Base-by-base conservation (phyloP, 345 rosid species). In the Aurinia saxatilis region DNA sequence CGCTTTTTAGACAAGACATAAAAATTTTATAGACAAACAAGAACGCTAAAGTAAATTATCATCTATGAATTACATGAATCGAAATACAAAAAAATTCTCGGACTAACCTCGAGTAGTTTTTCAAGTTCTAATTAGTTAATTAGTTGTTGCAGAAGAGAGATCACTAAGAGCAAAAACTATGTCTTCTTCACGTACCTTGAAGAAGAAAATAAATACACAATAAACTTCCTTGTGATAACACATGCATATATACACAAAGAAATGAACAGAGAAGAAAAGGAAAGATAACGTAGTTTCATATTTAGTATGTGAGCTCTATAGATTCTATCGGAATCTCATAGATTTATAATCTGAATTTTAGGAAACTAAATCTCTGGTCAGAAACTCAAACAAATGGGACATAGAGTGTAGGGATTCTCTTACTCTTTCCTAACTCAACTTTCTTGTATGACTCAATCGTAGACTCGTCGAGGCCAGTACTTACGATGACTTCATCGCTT, bases 311-410 rank as follows among this genome's bases (percentile, higher is more conserved):
- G n/a, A n/a, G n/a, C n/a, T n/a, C n/a, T n/a, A n/a, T n/a, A n/a
- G n/a, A n/a, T n/a, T n/a, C n/a, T n/a, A n/a, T n/a, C n/a, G n/a
- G n/a, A n/a, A n/a, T n/a, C n/a, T n/a, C n/a, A n/a, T n/a, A n/a
- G n/a, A n/a, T n/a, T n/a, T n/a, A n/a, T n/a, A n/a, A n/a, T n/a
- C n/a, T n/a, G n/a, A n/a, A n/a, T n/a, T n/a, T n/a, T n/a, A n/a
- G n/a, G n/a, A n/a, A n/a, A n/a, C n/a, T n/a, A n/a, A n/a, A n/a
- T n/a, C n/a, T n/a, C n/a, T n/a, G n/a, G n/a, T n/a, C n/a, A n/a
- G n/a, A n/a, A n/a, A n/a, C n/a, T n/a, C 60, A 88, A 75, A 76
- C 91, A 88, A 42, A 88, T 88, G 15, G 86, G 52, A 57, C 95
- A 88, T 14, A 72, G 52, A 71, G 27, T 65, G 73, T 46, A 0